Base-by-base conservation (phyloP, 345 rosid genomes). In the Raphanus sativus region DNA sequence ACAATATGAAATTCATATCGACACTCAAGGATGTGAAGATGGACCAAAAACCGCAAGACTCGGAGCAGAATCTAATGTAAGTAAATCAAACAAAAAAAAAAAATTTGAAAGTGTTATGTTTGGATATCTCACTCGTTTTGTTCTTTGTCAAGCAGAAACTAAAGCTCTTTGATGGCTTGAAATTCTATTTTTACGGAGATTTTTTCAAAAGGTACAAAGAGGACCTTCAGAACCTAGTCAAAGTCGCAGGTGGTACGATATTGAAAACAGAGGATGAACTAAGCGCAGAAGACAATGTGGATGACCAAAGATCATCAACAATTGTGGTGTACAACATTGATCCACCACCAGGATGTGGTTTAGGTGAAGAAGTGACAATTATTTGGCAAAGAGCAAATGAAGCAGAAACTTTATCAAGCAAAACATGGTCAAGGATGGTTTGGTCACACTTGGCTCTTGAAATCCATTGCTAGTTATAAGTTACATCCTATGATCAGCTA, bases 31-130 rank as follows among this genome's bases (percentile, higher is more conserved):
- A 28, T 83, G 88, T 75, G 48, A 69, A 2, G 76, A 84, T 70
- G 98, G 97, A 74, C 96, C 97, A 0, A 87, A 76, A 83, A 77
- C 84, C 26, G 97, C 93, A 76, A 87, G 98, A 84, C 85, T 89
- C 40, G 81, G 87, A 78, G 86, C 70, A 40, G 74, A 84, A 65
- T 36, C 81, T 75, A 83, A 87, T 74, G 98, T 88, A 81, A 33
- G 87, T 69, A 11, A 0, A 8, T 10, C 4, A 11, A 15, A 67
- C 9, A 3, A 13, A 61, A 26, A 61, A 3, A 36, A 6, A 42
- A 45, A 13, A 45, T 4, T 7, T 60, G 7, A 10, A 9, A 40
- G 5, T 3, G 50, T n/a, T 50, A 6, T 52, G 24, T 28, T 25
- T 34, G 2, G 8, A 38, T 62, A n/a, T 25, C 70, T 79, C 24